These are phyloP conservation scores for Amanita rimosa DNA, from an alignment of 768 basidiomycete genomes.

Conservation along the genomic window DNA sequence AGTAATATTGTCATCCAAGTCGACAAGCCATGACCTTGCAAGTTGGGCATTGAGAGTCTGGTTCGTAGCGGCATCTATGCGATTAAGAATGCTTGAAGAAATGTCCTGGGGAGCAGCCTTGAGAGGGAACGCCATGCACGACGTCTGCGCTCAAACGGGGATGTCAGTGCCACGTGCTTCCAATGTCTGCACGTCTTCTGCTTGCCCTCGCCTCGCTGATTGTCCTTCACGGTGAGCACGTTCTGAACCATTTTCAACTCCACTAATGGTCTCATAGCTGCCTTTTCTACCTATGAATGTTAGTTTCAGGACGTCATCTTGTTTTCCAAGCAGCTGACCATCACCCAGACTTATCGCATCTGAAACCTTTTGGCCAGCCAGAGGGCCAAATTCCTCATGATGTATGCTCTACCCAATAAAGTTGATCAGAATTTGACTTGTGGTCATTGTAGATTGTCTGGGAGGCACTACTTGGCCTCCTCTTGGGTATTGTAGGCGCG, in stretches of 20 bases:
- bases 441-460: slow-evolving; percentile 41
- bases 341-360: slow-evolving; percentile 53
- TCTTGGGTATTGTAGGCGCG: slow-evolving; percentile 65
- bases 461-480: slow-evolving; percentile 52
- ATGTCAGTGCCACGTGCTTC: slow-evolving; percentile 7
- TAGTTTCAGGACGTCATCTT: slow-evolving; percentile 15
- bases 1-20: slow-evolving; percentile 62
- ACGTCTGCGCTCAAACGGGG: neutral
- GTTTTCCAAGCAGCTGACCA: slow-evolving; percentile 2
- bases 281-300: slow-evolving; percentile 78
- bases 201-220: slow-evolving; percentile 34
- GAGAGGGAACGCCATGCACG: slow-evolving; percentile 59
- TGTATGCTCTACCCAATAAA: slow-evolving; percentile 23
- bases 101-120: slow-evolving; percentile 49
- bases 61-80: slow-evolving; percentile 51
- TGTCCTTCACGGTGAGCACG: slow-evolving; percentile 41
- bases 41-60: slow-evolving; percentile 47
- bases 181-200: slow-evolving; percentile 36
- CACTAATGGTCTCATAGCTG: slow-evolving; percentile 39
- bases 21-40: slow-evolving; percentile 58
- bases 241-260: slow-evolving; percentile 3
- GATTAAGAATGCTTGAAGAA: slow-evolving; percentile 60
- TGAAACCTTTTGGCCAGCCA: slow-evolving; percentile 66
- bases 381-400: slow-evolving; percentile 56
- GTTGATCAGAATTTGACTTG: neutral